A percentile compares a stretch with the other conserved stretches of the same genome.
These are phyloP conservation scores for Botrytis paeoniae DNA, from an alignment of 2,329 filamentous ascomycete species.

Conservation along the genomic window DNA sequence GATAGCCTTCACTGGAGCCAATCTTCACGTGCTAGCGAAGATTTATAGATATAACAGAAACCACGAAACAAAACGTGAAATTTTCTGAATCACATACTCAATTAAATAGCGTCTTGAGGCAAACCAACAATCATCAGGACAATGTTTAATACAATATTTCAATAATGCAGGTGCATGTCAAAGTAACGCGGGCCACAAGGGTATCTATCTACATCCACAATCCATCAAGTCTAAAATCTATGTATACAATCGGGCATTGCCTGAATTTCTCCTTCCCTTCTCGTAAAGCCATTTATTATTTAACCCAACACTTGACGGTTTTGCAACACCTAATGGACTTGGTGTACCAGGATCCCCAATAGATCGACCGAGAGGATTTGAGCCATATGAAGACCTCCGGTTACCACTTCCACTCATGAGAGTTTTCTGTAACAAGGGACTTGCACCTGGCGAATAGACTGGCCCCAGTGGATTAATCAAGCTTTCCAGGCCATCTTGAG, in stretches of 20 bases:
- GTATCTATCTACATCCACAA: constrained; percentile 36
- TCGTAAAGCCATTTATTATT: constrained; percentile 97
- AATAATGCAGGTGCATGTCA: background rate
- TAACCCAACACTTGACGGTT: constrained; percentile 70
- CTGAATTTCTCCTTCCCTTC: constrained; percentile 54
- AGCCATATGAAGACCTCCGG: constrained; percentile 63
- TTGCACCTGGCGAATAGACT: constrained; percentile 50
- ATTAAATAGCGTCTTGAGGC: background rate
- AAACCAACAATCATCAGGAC: background rate
- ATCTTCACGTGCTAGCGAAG: constrained; percentile 15
- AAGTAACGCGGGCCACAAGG: constrained; percentile 20
- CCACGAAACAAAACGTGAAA: constrained; percentile 2
- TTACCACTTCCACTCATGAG: constrained; percentile 48
- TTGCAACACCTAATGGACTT: constrained; percentile 60
- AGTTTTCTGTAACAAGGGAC: constrained; percentile 66
- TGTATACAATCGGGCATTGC: constrained; percentile 33
- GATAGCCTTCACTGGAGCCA: constrained; percentile 13
- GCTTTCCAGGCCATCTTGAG: constrained; percentile 5
- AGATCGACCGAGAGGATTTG: constrained; percentile 51
- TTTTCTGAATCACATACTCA: background rate
- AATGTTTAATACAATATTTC: background rate
- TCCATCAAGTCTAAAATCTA: constrained; percentile 23
- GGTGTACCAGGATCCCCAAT: constrained; percentile 54
- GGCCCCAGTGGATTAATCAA: constrained; percentile 40
- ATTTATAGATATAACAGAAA: background rate